Evolutionary conservation across 805 yeast genomes (phyloP).

Genomic region (Metschnikowia matae): DNA sequence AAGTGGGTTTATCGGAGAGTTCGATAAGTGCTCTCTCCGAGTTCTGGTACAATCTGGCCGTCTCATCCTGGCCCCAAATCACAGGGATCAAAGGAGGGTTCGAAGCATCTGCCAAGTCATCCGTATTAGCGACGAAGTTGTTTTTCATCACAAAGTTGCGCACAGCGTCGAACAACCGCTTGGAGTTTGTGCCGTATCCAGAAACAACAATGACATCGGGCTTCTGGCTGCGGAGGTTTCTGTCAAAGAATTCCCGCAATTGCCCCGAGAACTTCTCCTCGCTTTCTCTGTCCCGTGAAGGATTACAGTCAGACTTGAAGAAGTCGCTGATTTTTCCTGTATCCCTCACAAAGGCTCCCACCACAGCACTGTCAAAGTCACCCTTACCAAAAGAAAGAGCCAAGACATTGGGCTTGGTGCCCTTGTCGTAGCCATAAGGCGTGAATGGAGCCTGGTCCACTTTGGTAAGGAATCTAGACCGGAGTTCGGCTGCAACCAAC

Average conservation of each 20-base stretch:
- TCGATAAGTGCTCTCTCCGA: slow-evolving; percentile 73
- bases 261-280: slow-evolving; percentile 54
- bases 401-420: slow-evolving; percentile 81
- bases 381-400: slow-evolving; percentile 87
- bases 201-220: slow-evolving; percentile 92
- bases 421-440: slow-evolving; percentile 71
- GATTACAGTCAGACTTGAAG: slow-evolving; percentile 72
- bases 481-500: slow-evolving; percentile 61
- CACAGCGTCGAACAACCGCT: slow-evolving; percentile 54
- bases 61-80: slow-evolving; percentile 87
- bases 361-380: slow-evolving; percentile 76
- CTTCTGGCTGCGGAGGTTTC: slow-evolving; percentile 42
- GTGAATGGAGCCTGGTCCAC: slow-evolving; percentile 92
- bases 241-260: slow-evolving; percentile 60
- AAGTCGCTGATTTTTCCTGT: slow-evolving; percentile 74
- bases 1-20: slow-evolving; percentile 77
- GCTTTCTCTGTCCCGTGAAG: slow-evolving; percentile 45
- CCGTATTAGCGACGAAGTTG: slow-evolving; percentile 49
- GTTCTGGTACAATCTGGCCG: slow-evolving; percentile 82
- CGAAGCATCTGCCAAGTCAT: slow-evolving; percentile 36
- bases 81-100: slow-evolving; percentile 59
- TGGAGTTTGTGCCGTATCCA: slow-evolving; percentile 76
- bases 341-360: slow-evolving; percentile 75
- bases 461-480: slow-evolving; percentile 63
- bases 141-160: slow-evolving; percentile 54